These are phyloP conservation scores for Stagonosporopsis vannaccii DNA, from an alignment of 2,329 filamentous ascomycete genomes.

Conservation along the genomic window DNA sequence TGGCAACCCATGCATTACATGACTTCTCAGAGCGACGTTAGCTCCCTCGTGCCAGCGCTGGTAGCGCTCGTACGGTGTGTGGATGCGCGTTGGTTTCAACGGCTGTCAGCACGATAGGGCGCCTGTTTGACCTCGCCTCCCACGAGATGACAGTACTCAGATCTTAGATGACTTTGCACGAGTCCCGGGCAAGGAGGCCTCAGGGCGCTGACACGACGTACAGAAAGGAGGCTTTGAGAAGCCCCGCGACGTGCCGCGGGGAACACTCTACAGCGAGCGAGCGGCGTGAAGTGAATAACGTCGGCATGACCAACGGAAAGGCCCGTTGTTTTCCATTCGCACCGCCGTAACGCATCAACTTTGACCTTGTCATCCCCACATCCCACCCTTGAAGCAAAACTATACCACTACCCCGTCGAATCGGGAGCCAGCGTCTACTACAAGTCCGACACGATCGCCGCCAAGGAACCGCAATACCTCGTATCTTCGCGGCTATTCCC, in stretches of 20 bases:
- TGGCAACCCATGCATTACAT: constrained; percentile 6
- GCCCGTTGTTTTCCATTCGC: too few relatives aligned
- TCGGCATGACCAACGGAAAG: too few relatives aligned
- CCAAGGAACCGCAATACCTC: neutral
- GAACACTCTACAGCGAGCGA: too few relatives aligned
- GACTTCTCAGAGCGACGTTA: neutral
- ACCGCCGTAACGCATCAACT: too few relatives aligned
- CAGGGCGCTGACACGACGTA: neutral
- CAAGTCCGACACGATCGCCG: constrained; percentile 3
- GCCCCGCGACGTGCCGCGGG: neutral
- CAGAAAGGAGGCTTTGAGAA: too few relatives aligned
- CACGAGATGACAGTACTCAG: constrained; percentile 5
- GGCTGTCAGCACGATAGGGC: constrained; percentile 4
- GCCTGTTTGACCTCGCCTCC: constrained; percentile 9
- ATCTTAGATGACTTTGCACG: neutral
- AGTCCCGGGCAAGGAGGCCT: neutral
- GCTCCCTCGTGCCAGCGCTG: constrained; percentile 5
- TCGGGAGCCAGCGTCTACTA: too few relatives aligned
- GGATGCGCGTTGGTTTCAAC: constrained; percentile 6
- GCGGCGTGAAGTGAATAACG: too few relatives aligned
- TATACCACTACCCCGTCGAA: too few relatives aligned
- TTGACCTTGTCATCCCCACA: too few relatives aligned
- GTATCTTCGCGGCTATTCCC: constrained; percentile 4
- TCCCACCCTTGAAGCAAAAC: too few relatives aligned
- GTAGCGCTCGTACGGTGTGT: neutral